phyloP scores from a whole-genome alignment of 768 basidiomycete genomes.

The Boletus patriciae region DNA sequence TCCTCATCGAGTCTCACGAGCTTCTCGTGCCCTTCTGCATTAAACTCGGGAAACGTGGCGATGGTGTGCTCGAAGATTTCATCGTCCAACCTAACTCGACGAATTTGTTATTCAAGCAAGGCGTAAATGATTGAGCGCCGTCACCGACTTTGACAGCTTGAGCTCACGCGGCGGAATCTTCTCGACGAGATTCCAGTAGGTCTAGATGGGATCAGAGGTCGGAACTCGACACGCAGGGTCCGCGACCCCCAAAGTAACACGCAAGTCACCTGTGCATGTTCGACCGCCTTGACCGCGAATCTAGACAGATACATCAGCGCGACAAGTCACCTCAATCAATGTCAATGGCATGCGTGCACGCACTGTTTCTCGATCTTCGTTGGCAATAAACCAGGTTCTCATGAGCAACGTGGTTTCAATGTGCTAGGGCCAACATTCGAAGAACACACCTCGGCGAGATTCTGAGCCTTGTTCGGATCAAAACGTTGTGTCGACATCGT shows the following conservation, averaged over 20 bases:
- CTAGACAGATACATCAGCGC: slow-evolving; percentile 19
- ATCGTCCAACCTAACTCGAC: slow-evolving; percentile 70
- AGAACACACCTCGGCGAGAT: slow-evolving; percentile 74
- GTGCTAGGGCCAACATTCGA: slow-evolving; percentile 5
- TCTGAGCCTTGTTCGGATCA: slow-evolving; percentile 90
- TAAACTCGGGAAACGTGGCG: slow-evolving; percentile 79
- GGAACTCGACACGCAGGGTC: slow-evolving; percentile 6
- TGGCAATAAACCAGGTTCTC: slow-evolving; percentile 4
- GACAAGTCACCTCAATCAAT: background rate
- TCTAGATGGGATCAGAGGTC: slow-evolving; percentile 45
- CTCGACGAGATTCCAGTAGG: slow-evolving; percentile 92
- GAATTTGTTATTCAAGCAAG: slow-evolving; percentile 13
- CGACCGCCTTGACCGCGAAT: slow-evolving; percentile 80
- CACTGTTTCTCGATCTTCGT: slow-evolving; percentile 94
- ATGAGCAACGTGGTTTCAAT: slow-evolving; percentile 24
- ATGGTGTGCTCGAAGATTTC: slow-evolving; percentile 83
- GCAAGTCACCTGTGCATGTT: slow-evolving; percentile 85
- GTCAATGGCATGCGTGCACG: slow-evolving; percentile 34
- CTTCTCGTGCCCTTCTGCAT: slow-evolving; percentile 45
- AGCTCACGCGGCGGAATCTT: slow-evolving; percentile 75
- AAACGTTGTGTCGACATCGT: slow-evolving; percentile 57
- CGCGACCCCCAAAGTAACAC: background rate
- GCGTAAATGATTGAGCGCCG: slow-evolving; percentile 1
- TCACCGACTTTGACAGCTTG: slow-evolving; percentile 74
- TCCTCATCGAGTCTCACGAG: slow-evolving; percentile 77